Evolutionary conservation across 306 rosid species (phyloP).

Genomic region (Vigna trinervia): DNA sequence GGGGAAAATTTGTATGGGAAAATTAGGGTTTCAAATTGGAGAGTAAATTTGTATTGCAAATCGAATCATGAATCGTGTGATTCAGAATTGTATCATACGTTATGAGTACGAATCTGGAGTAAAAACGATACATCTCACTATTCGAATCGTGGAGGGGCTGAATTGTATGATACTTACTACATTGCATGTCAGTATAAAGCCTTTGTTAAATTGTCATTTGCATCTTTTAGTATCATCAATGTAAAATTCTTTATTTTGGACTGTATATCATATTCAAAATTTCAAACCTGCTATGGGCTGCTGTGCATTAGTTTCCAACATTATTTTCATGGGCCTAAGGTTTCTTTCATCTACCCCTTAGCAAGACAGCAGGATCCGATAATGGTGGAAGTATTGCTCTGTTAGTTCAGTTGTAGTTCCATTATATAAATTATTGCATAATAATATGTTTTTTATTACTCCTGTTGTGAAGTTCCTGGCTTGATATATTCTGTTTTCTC

Average conservation of each 20-base stretch:
- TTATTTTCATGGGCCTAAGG: constrained; percentile 15
- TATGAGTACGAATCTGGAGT: too few relatives aligned
- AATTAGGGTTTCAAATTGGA: too few relatives aligned
- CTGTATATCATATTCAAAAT: constrained; percentile 8
- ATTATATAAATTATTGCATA: constrained; percentile 9
- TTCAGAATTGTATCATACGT: too few relatives aligned
- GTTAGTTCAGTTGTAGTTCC: constrained; percentile 24
- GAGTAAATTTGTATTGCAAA: too few relatives aligned
- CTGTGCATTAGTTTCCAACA: constrained; percentile 8
- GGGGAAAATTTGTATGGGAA: too few relatives aligned
- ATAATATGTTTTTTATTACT: constrained; percentile 40
- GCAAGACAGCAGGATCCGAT: constrained; percentile 16
- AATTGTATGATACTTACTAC: too few relatives aligned
- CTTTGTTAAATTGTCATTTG: neutral
- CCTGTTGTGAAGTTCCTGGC: constrained; percentile 26
- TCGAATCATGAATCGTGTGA: too few relatives aligned
- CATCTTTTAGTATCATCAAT: constrained; percentile 20
- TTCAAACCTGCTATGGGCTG: constrained; percentile 17
- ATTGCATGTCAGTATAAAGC: neutral
- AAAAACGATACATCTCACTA: too few relatives aligned
- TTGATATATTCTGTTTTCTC: neutral
- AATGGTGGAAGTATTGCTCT: constrained; percentile 3
- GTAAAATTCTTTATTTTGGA: constrained; percentile 2
- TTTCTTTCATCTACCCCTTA: constrained; percentile 18
- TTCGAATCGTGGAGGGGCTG: too few relatives aligned